These are phyloP conservation scores for Wallemia ichthyophaga DNA, from an alignment of 1,284 basidiomycete genomes.

Conservation along the genomic window DNA sequence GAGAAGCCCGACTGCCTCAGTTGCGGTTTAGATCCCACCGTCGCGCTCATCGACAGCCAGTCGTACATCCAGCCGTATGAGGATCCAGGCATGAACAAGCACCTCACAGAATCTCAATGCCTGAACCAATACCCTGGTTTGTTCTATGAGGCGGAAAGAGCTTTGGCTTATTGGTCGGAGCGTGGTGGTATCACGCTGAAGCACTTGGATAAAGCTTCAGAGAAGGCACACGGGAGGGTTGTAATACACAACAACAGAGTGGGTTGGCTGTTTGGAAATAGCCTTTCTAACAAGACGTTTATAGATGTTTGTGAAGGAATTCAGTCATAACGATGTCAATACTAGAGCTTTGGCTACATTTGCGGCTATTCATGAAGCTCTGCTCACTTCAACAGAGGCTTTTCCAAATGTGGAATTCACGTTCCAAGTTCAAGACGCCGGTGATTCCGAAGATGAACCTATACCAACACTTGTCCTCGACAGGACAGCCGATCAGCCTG, in stretches of 20 bases:
- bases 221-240: slow-evolving; percentile 11
- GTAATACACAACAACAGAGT: slow-evolving; percentile 14
- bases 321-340: slow-evolving; percentile 9
- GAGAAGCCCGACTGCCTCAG: not conserved
- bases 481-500: slow-evolving; percentile 8
- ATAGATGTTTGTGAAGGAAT: slow-evolving; percentile 14
- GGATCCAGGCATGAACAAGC: not conserved
- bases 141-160: slow-evolving; percentile 14
- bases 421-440: slow-evolving; percentile 12
- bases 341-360: slow-evolving; percentile 10
- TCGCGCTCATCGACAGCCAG: not conserved
- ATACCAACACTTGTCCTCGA: slow-evolving; percentile 9
- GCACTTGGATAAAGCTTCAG: slow-evolving; percentile 13
- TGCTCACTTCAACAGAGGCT: slow-evolving; percentile 12
- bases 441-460: slow-evolving; percentile 5
- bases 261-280: not conserved
- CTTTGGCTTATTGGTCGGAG: slow-evolving; percentile 8
- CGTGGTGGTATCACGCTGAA: slow-evolving; percentile 11
- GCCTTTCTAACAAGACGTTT: not conserved
- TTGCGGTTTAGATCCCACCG: not conserved
- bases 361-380: slow-evolving; percentile 10
- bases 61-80: not conserved
- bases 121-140: slow-evolving; percentile 8
- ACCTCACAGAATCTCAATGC: not conserved
- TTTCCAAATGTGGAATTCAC: slow-evolving; percentile 16